phyloP scores from a whole-genome alignment of 768 basidiomycete species.

The Xerocomellus dryophilus region DNA sequence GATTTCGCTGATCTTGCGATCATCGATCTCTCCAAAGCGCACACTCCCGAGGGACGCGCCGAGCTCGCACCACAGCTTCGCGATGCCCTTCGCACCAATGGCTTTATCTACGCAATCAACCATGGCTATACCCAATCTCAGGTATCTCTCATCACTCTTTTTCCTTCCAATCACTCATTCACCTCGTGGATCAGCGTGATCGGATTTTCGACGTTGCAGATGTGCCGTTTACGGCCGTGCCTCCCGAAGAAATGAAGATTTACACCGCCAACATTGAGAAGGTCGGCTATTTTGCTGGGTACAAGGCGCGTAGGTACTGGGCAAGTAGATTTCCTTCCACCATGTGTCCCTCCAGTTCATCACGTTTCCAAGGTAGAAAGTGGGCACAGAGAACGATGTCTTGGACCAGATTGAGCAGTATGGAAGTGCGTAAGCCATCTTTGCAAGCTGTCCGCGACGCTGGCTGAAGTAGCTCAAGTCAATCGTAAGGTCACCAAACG shows the following conservation, averaged over 20 bases:
- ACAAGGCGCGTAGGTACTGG: constrained; percentile 49
- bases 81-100: constrained; percentile 42
- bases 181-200: constrained; percentile 32
- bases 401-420: constrained; percentile 63
- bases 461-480: constrained; percentile 31
- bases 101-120: constrained; percentile 38
- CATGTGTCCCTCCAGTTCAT: neutral
- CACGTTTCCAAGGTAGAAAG: constrained; percentile 37
- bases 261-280: constrained; percentile 40
- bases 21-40: constrained; percentile 45
- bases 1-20: constrained; percentile 48
- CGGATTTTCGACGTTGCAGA: constrained; percentile 37
- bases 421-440: constrained; percentile 40
- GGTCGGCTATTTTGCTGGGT: constrained; percentile 45
- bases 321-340: constrained; percentile 22
- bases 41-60: constrained; percentile 38
- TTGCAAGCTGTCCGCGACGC: neutral
- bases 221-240: constrained; percentile 37
- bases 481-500: constrained; percentile 44
- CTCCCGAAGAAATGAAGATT: constrained; percentile 37
- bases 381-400: constrained; percentile 46
- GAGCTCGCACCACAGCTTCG: constrained; percentile 40
- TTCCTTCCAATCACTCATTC: constrained; percentile 9
- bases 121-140: constrained; percentile 28
- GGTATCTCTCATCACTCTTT: constrained; percentile 8